A percentile compares a stretch with the other conserved stretches of the same genome.
phyloP scores from a whole-genome alignment of 1,284 basidiomycete species.

The Cutaneotrichosporon spelunceum region DNA sequence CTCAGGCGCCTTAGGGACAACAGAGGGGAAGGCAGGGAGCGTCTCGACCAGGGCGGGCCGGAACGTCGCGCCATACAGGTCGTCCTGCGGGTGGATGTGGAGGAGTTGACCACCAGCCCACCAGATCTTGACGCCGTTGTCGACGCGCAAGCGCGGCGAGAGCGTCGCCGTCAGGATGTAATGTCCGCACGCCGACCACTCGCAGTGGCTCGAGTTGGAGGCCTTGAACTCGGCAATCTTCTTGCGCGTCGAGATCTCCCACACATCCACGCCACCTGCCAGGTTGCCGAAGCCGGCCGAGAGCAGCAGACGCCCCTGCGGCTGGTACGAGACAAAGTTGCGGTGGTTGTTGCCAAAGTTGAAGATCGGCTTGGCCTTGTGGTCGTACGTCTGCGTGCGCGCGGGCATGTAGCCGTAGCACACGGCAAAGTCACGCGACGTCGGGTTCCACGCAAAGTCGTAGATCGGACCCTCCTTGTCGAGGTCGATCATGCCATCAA shows the following conservation, averaged over 20 bases:
- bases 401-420: conserved; percentile 96
- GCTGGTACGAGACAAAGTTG: conserved; percentile 93
- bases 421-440: conserved; percentile 92
- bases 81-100: conserved; percentile 77
- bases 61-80: conserved; percentile 83
- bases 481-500: conserved; percentile 84
- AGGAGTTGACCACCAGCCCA: conserved; percentile 84
- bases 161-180: conserved; percentile 91
- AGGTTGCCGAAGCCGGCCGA: conserved; percentile 95
- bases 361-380: conserved; percentile 79
- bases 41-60: conserved; percentile 67
- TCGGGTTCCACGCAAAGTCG: conserved; percentile 96
- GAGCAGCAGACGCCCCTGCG: conserved; percentile 82
- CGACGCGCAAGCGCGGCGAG: conserved; percentile 88
- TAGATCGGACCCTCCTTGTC: conserved; percentile 98
- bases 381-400: conserved; percentile 85
- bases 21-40: conserved; percentile 67
- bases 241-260: conserved; percentile 78
- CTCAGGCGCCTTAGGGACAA: conserved; percentile 70
- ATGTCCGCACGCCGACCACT: conserved; percentile 92
- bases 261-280: conserved; percentile 86
- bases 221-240: conserved; percentile 80
- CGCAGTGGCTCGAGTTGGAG: conserved; percentile 86
- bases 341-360: conserved; percentile 86
- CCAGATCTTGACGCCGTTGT: conserved; percentile 96